These are phyloP conservation scores for Dryas integrifolia DNA, from an alignment of 331 rosid species.

Conservation along the genomic window DNA sequence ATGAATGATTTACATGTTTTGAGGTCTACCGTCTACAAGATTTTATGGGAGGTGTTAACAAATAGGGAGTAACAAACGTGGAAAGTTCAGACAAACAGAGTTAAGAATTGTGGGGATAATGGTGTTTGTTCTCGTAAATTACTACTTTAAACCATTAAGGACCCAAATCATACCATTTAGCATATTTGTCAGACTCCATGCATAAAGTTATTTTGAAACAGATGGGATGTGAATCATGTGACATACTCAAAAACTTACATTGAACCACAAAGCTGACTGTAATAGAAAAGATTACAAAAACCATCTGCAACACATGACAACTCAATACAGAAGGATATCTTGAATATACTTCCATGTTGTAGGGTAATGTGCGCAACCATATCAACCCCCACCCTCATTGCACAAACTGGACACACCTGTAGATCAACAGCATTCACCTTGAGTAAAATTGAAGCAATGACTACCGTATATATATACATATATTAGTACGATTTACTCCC, in stretches of 20 bases:
- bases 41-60: constrained; percentile 9
- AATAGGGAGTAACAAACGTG: constrained; percentile 11
- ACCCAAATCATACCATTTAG: not conserved
- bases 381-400: constrained; percentile 92
- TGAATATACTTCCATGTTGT: constrained; percentile 90
- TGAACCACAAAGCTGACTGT: constrained; percentile 12
- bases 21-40: not conserved
- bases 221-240: not conserved
- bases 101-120: not conserved
- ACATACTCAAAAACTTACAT: constrained; percentile 13
- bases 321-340: constrained; percentile 73
- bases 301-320: constrained; percentile 16
- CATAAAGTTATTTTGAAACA: not conserved
- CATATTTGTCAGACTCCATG: not conserved
- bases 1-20: constrained; percentile 12
- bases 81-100: not conserved
- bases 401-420: constrained; percentile 96
- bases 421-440: not conserved
- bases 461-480: too few relatives aligned
- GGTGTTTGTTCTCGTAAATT: not conserved
- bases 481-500: not conserved
- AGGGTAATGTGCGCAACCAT: constrained; percentile 95
- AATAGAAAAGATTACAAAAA: not conserved
- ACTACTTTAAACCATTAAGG: not conserved
- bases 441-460: not conserved